phyloP scores from a whole-genome alignment of 2,329 filamentous ascomycete species.

The Sarocladiaceae sp. region DNA sequence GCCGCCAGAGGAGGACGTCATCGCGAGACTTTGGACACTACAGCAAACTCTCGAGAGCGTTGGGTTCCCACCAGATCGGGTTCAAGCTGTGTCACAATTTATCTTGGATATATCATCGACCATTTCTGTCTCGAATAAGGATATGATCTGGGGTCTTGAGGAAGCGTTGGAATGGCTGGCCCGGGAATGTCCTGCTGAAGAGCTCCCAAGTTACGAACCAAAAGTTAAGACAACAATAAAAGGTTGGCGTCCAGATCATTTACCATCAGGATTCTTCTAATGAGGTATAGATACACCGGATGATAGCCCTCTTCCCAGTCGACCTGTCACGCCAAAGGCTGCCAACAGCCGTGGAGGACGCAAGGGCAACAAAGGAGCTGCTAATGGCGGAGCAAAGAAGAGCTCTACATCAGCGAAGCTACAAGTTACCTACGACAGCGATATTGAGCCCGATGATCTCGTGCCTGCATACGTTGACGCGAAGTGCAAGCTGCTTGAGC shows the following conservation, averaged over 20 bases:
- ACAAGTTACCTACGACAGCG: constrained; percentile 55
- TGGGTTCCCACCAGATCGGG: constrained; percentile 61
- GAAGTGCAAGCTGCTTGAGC: constrained; percentile 62
- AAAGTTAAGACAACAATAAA: constrained; percentile 32
- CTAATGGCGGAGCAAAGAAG: constrained; percentile 20
- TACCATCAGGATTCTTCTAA: constrained; percentile 12
- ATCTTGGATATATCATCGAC: constrained; percentile 65
- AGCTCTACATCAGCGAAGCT: constrained; percentile 32
- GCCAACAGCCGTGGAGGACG: constrained; percentile 19
- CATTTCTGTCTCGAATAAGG: constrained; percentile 51
- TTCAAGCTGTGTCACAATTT: constrained; percentile 61
- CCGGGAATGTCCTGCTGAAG: constrained; percentile 63
- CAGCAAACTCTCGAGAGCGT: constrained; percentile 66
- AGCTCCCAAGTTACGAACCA: constrained; percentile 67
- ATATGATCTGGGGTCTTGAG: constrained; percentile 78
- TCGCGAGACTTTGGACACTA: constrained; percentile 79
- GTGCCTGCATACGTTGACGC: constrained; percentile 73
- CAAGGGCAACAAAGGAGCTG: constrained; percentile 29
- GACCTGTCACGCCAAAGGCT: constrained; percentile 44
- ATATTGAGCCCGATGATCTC: constrained; percentile 71
- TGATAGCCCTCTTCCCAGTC: constrained; percentile 46
- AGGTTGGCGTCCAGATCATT: constrained; percentile 21
- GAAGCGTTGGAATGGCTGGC: constrained; percentile 89
- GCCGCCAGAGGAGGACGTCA: constrained; percentile 70
- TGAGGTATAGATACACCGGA: constrained; percentile 37